Evolutionary conservation across 2,329 filamentous ascomycete species (phyloP).

Genomic region (Trichoderma sp.): DNA sequence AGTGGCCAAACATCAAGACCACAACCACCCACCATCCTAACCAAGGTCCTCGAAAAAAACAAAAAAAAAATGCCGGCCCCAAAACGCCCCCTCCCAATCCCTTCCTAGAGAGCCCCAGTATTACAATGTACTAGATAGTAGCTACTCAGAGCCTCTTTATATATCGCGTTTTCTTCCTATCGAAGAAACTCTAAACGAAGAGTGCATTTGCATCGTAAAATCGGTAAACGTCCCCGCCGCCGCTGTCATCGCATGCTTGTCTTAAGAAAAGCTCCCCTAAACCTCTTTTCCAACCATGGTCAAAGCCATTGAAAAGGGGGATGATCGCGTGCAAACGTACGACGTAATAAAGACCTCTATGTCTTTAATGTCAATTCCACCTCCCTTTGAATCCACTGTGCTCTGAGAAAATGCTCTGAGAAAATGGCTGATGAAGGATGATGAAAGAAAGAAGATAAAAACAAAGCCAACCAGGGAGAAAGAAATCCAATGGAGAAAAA

Average conservation of each 20-base stretch:
- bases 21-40: not conserved
- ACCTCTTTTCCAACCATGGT: not conserved
- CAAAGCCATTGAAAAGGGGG: not conserved
- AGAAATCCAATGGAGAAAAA: not conserved
- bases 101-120: not conserved
- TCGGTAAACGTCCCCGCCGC: not conserved
- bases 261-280: not conserved
- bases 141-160: not conserved
- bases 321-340: not conserved
- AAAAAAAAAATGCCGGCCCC: not conserved
- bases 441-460: not conserved
- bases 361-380: not conserved
- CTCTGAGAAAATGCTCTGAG: not conserved
- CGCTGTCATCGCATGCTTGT: not conserved
- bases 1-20: not conserved
- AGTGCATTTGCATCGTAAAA: slow-evolving; percentile 1
- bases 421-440: not conserved
- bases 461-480: not conserved
- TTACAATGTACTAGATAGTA: not conserved
- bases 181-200: not conserved
- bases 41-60: not conserved
- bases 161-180: not conserved
- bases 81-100: not conserved
- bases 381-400: not conserved
- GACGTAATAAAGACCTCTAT: not conserved